A percentile compares a stretch with the other conserved stretches of the same genome.
Evolutionary conservation across 2,329 filamentous ascomycete species (phyloP).

Genomic region (Immersiporthe knoxdaviesiana): DNA sequence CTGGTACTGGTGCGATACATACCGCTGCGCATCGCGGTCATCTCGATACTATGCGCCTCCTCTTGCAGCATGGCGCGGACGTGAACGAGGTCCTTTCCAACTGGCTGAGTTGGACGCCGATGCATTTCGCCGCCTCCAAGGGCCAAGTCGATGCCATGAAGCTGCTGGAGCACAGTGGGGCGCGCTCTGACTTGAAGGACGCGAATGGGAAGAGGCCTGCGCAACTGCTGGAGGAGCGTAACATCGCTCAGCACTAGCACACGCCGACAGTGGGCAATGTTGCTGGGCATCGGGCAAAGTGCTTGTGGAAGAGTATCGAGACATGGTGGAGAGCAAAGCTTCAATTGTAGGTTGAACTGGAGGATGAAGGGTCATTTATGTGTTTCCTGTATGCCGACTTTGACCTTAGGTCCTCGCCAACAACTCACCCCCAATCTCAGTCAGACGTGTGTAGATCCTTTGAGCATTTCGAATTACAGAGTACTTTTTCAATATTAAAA

Average conservation of each 20-base stretch:
- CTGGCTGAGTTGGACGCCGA: conserved; percentile 17
- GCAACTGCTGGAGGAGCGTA: conserved; percentile 16
- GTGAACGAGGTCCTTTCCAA: background rate
- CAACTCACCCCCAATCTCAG: no score
- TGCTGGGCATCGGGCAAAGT: background rate
- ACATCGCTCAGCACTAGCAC: conserved; percentile 4
- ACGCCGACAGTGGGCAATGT: conserved; percentile 2
- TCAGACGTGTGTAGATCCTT: no score
- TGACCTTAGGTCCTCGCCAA: no score
- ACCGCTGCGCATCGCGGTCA: background rate
- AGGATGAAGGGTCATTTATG: no score
- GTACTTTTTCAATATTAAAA: no score
- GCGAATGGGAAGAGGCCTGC: conserved; percentile 18
- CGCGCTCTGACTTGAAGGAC: conserved; percentile 22
- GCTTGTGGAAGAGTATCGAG: conserved; percentile 1
- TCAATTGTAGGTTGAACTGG: no score
- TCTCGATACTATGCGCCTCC: conserved; percentile 20
- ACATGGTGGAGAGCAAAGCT: conserved; percentile 11
- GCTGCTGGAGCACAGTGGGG: conserved; percentile 19
- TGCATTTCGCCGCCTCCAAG: conserved; percentile 22
- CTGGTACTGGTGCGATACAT: background rate
- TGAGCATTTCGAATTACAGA: no score
- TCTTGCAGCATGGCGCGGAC: conserved; percentile 18
- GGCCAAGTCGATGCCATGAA: conserved; percentile 16
- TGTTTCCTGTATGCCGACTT: no score